Percentiles rank a stretch among this genome's conserved stretches.
Evolutionary conservation across 2,329 filamentous ascomycete genomes (phyloP).

Genomic region (Furcasterigmium furcatum): DNA sequence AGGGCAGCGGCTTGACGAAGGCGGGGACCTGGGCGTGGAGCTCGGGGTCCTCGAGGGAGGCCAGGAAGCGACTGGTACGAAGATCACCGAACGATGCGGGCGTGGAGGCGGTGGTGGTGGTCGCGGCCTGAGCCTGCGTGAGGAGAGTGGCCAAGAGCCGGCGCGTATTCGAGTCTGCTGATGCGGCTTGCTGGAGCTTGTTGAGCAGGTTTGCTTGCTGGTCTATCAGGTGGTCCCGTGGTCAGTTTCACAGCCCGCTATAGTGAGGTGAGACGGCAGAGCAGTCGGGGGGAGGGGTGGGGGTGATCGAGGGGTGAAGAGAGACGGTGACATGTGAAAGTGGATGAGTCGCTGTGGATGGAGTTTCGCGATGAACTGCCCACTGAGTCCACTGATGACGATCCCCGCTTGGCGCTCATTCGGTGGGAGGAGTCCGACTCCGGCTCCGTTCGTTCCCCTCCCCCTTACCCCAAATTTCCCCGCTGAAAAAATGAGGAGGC

Average conservation of each 20-base stretch:
- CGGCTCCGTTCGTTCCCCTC: not conserved
- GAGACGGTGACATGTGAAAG: constrained; percentile 13
- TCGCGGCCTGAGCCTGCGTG: constrained; percentile 14
- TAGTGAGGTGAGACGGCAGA: not conserved
- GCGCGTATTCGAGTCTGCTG: constrained; percentile 13
- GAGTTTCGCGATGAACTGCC: no score
- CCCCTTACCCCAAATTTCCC: constrained; percentile 1
- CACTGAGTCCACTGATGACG: no score
- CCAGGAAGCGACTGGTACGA: constrained; percentile 39
- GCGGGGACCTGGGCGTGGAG: constrained; percentile 47
- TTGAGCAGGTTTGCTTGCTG: constrained; percentile 24
- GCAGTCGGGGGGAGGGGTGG: not conserved
- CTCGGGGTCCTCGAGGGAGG: constrained; percentile 45
- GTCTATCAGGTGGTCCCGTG: constrained; percentile 28
- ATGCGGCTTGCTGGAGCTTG: constrained; percentile 20
- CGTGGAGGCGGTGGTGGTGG: constrained; percentile 23
- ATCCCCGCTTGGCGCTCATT: constrained; percentile 1
- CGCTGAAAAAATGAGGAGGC: not conserved
- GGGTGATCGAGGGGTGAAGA: not conserved
- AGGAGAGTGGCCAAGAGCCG: constrained; percentile 13
- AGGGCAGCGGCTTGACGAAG: constrained; percentile 78
- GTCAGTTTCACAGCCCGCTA: constrained; percentile 21
- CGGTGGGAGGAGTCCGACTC: no score
- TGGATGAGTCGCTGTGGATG: constrained; percentile 2
- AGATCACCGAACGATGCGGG: constrained; percentile 17